These are phyloP conservation scores for Rachicladosporium sp. DNA, from an alignment of 2,329 filamentous ascomycete genomes.

Conservation along the genomic window DNA sequence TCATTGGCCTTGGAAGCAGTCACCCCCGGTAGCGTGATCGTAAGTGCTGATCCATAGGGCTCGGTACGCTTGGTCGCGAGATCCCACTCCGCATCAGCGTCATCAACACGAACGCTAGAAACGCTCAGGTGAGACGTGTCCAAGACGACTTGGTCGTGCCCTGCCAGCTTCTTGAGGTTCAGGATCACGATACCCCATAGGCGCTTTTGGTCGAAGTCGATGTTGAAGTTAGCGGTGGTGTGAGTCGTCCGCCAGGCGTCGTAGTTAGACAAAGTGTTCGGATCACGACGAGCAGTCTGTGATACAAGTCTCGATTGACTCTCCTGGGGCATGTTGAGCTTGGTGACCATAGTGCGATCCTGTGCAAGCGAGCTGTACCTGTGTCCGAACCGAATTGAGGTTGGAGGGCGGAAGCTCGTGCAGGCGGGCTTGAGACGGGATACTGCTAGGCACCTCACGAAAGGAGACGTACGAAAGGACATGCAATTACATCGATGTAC, in stretches of 20 bases:
- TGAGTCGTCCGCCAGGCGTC: constrained; percentile 75
- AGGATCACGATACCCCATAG: constrained; percentile 67
- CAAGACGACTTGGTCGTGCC: constrained; percentile 61
- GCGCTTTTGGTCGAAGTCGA: constrained; percentile 70
- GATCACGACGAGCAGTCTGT: constrained; percentile 40
- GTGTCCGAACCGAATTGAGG: too few species aligned
- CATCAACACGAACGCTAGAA: constrained; percentile 56
- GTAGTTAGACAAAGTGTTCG: constrained; percentile 87
- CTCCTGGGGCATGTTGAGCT: too few species aligned
- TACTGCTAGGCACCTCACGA: too few species aligned
- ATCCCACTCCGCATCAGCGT: constrained; percentile 53
- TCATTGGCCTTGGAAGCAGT: constrained; percentile 20
- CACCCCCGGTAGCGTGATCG: constrained; percentile 40
- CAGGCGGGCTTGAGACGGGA: too few species aligned
- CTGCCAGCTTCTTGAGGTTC: constrained; percentile 63
- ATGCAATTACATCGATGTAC: too few species aligned
- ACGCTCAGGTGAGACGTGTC: constrained; percentile 77
- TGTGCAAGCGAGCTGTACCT: too few species aligned
- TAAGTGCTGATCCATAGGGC: constrained; percentile 63
- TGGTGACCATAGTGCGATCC: too few species aligned
- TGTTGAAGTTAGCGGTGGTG: constrained; percentile 66
- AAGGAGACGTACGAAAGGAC: too few species aligned
- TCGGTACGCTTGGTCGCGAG: constrained; percentile 52
- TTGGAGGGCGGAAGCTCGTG: too few species aligned
- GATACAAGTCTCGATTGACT: too few species aligned